Evolutionary conservation across 164 flowering plant genomes (phyloP).

Genomic region (Hamamelis virginiana): DNA sequence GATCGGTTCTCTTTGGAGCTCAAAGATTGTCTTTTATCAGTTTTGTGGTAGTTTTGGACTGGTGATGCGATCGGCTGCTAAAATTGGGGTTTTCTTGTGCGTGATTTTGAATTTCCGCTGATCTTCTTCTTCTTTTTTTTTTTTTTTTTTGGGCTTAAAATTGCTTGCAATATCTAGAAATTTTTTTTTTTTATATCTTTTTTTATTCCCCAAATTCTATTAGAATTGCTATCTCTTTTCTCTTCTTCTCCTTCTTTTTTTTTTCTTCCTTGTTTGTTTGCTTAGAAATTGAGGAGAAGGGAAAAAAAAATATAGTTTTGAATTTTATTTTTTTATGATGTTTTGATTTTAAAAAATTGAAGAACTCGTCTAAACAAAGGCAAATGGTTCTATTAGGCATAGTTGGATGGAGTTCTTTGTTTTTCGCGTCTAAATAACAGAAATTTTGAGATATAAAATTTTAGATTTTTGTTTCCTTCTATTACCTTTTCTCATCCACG

Average conservation of each 20-base stretch:
- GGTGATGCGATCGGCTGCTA: not conserved
- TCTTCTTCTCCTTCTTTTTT: too few relatives aligned
- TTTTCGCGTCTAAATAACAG: too few relatives aligned
- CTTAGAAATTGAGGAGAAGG: too few relatives aligned
- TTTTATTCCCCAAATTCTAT: not conserved
- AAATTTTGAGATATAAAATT: too few relatives aligned
- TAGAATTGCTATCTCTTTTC: not conserved
- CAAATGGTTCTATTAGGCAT: too few relatives aligned
- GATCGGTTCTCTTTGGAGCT: constrained; percentile 18
- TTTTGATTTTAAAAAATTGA: too few relatives aligned
- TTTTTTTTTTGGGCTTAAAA: not conserved
- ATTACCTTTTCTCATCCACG: too few relatives aligned
- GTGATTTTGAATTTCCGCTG: not conserved
- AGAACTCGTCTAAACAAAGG: too few relatives aligned
- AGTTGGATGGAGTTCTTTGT: too few relatives aligned
- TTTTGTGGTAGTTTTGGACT: not conserved
- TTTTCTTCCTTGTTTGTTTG: not conserved
- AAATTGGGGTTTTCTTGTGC: constrained; percentile 3
- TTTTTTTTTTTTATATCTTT: not conserved
- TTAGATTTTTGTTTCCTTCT: too few relatives aligned
- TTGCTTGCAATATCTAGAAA: not conserved
- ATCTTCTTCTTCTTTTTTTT: not conserved
- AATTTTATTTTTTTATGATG: too few relatives aligned
- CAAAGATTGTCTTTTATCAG: not conserved
- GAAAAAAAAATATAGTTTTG: too few relatives aligned